Evolutionary conservation across 2,329 filamentous ascomycete genomes (phyloP).

Genomic region (Fusarium pseudonygamai): DNA sequence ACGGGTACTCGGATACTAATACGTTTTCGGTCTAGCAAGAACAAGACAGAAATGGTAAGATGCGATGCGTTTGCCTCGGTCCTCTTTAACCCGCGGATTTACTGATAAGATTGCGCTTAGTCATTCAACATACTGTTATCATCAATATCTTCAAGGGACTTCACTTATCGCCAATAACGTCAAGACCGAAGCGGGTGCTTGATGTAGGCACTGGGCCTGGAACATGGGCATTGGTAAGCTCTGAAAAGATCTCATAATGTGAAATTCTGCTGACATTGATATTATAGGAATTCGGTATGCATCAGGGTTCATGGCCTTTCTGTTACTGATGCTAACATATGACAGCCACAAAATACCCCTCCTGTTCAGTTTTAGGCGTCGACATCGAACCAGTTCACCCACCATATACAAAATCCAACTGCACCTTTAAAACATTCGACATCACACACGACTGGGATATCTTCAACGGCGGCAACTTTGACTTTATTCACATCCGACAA

Average conservation of each 20-base stretch:
- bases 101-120: constrained; percentile 26
- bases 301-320: background rate
- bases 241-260: accelerated
- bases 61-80: background rate
- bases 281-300: constrained; percentile 33
- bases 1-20: constrained; percentile 1
- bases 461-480: constrained; percentile 16
- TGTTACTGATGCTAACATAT: constrained; percentile 5
- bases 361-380: constrained; percentile 34
- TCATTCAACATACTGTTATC: constrained; percentile 36
- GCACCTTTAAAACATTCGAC: constrained; percentile 29
- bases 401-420: constrained; percentile 30
- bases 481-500: constrained; percentile 34
- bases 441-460: constrained; percentile 36
- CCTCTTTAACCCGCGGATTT: background rate
- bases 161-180: constrained; percentile 29
- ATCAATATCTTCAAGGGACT: constrained; percentile 36
- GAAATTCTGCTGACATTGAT: background rate
- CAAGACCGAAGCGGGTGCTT: constrained; percentile 30
- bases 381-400: constrained; percentile 33
- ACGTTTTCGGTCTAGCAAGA: constrained; percentile 28
- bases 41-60: constrained; percentile 40
- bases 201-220: constrained; percentile 36
- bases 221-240: constrained; percentile 35
- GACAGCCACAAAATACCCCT: constrained; percentile 32